Base-by-base conservation (phyloP, 2,329 filamentous ascomycete genomes). In the Pestalotiopsis sp. region DNA sequence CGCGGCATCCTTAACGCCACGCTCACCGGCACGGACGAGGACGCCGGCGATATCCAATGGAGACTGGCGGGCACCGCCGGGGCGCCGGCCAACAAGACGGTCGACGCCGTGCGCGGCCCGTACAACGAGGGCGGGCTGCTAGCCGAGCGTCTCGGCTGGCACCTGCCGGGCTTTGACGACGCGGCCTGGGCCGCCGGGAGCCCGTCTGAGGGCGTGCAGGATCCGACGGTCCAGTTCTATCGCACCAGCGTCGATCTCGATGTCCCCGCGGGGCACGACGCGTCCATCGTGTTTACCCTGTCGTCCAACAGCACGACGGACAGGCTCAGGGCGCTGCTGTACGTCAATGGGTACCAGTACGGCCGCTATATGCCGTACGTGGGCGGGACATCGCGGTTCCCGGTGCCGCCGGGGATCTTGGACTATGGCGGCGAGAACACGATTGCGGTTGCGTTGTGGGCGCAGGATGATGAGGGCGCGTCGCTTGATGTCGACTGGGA, bases 311-410 rank as follows among this genome's bases (percentile, higher is more conserved):
- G 17, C 45, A 17, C 45, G 11, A 52, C 45, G 45, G n/a, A 9
- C 17, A 52, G 14, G 17, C 17, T n/a, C 7, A 20, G 92, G 20
- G 88, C 84, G 1, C 86, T 91, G 73, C 79, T 94, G 6, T 94
- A 87, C 74, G 89, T 94, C 59, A 94, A 94, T 73, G 92, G 92
- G 1, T 94, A 90, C 78, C 92, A 94, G 77, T 94, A 90, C 69
- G 84, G 84, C 6, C 80, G 82, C 68, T 84, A 82, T 67, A 78
- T 89, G 12, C 89, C 89, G 73, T 91, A 93, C 71, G 84, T 94
- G n/a, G 92, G 93, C 0, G 92, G 93, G 1, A 92, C 95, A 80
- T 89, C 85, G 0, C 83, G 78, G 2, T 95, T 90, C 76, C 91
- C 91, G 1, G 92, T 95, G 0, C 92, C 92, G 0, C 87, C 93